phyloP scores from a whole-genome alignment of 2,329 filamentous ascomycete species.

The Juglanconis juglandina region DNA sequence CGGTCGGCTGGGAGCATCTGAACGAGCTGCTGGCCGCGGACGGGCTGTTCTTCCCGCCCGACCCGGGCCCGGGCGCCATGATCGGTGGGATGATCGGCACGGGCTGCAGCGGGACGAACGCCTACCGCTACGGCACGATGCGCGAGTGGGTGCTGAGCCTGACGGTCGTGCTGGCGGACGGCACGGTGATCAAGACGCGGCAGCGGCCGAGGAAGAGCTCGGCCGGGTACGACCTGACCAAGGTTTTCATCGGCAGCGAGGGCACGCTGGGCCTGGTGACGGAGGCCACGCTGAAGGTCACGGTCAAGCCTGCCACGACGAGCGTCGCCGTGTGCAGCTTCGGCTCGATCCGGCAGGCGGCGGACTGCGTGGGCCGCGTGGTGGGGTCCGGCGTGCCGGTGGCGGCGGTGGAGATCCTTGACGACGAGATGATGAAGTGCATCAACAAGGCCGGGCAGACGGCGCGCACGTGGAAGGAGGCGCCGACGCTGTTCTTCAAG shows the following conservation, averaged over 20 bases:
- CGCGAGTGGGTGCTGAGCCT: slow-evolving; percentile 80
- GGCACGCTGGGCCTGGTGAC: slow-evolving; percentile 89
- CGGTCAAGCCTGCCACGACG: slow-evolving; percentile 73
- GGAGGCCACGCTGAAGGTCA: slow-evolving; percentile 84
- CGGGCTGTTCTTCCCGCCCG: slow-evolving; percentile 78
- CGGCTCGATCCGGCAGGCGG: slow-evolving; percentile 62
- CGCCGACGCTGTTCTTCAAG: slow-evolving; percentile 80
- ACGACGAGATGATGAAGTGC: slow-evolving; percentile 81
- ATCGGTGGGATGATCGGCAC: slow-evolving; percentile 80
- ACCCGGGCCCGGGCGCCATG: slow-evolving; percentile 79
- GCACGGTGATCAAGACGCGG: slow-evolving; percentile 78
- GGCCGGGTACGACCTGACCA: slow-evolving; percentile 87
- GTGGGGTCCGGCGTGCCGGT: slow-evolving; percentile 79
- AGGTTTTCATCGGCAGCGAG: slow-evolving; percentile 85
- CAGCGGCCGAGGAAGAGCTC: slow-evolving; percentile 61
- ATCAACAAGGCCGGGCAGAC: slow-evolving; percentile 67
- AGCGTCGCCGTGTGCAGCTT: slow-evolving; percentile 72
- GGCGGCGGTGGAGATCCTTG: slow-evolving; percentile 87
- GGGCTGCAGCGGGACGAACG: slow-evolving; percentile 68
- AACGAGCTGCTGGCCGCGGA: slow-evolving; percentile 67
- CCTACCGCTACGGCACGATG: slow-evolving; percentile 84
- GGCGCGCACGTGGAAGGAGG: slow-evolving; percentile 64
- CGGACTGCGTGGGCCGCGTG: slow-evolving; percentile 74
- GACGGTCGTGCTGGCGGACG: slow-evolving; percentile 79
- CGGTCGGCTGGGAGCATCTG: slow-evolving; percentile 73